Evolutionary conservation across 2,329 filamentous ascomycete species (phyloP), one percentile per base, ranked within the genome.

Genomic region (Colletotrichum destructivum): DNA sequence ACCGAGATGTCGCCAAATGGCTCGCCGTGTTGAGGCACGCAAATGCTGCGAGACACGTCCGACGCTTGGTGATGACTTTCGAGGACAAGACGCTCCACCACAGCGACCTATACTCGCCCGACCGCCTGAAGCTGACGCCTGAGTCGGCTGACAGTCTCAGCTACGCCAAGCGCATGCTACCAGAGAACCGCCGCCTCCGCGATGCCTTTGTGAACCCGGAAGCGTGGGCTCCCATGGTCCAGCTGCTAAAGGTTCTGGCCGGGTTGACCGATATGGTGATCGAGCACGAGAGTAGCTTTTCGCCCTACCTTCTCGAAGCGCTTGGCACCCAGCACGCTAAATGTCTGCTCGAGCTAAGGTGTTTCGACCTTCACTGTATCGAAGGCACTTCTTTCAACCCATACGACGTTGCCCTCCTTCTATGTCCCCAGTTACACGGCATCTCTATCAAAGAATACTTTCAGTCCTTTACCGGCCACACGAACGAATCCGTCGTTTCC

Each of bases 391-490:
- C 38, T 2, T 3, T 47, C 16, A n/a, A 68, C 23, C 57, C 38
- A 18, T 31, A 62, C 40, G 65, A 68, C 11, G 23, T 62, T 7
- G 49, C 40, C 4, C 55, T 55, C 6, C 38, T 66, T 13, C 26
- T 55, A 15, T 46, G 40, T 16, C 57, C 65, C 16, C 67, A 49
- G 23, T 40, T 66, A 13, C 62, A 54, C 31, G 21, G 46, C 18
- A 54, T 60, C 47, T 44, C 38, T 18, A 44, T 69, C 23, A 64
- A 54, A 9, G 67, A 69, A 31, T 69, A 66, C n/a, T 52, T 42
- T 21, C 62, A 63, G 49, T 31, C 35, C 13, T 54, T 40, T 23
- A 62, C 49, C 35, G 61, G 23, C 8, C 61, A 63, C n/a, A 46
- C 40, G 18, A 63, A 63, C 40, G 62, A 65, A 42, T 46, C 16